phyloP scores from a whole-genome alignment of 2,329 filamentous ascomycete species.

The Cladosporium sp. region DNA sequence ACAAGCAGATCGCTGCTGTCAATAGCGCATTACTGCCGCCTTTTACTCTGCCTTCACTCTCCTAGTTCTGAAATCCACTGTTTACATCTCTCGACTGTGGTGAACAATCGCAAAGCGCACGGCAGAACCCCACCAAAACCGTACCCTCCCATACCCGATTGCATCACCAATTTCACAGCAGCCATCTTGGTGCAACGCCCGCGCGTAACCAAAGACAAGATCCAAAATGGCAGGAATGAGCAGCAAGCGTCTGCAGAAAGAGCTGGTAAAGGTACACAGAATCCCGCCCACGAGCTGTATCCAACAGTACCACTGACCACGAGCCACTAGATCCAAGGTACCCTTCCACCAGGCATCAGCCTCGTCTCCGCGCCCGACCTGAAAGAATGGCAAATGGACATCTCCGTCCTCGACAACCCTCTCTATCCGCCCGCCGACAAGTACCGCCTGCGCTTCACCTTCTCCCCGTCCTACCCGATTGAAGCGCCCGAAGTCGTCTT shows the following conservation, averaged over 20 bases:
- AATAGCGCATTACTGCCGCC: too few relatives aligned
- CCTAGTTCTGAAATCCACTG: too few relatives aligned
- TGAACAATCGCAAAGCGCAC: too few relatives aligned
- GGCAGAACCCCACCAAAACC: too few relatives aligned
- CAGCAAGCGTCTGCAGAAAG: constrained; percentile 42
- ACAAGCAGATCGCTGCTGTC: too few relatives aligned
- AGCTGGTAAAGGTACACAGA: constrained; percentile 48
- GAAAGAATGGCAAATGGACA: constrained; percentile 87
- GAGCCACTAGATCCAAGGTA: constrained; percentile 45
- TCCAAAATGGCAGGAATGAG: constrained; percentile 29
- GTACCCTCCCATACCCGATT: too few relatives aligned
- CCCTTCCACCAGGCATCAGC: constrained; percentile 63
- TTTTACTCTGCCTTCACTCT: too few relatives aligned
- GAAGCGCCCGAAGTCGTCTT: constrained; percentile 96
- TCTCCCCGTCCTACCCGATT: constrained; percentile 81
- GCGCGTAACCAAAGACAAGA: neutral
- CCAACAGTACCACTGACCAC: neutral
- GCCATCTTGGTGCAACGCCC: too few relatives aligned
- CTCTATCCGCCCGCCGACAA: constrained; percentile 67
- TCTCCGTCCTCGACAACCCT: constrained; percentile 87
- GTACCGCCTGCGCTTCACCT: constrained; percentile 82
- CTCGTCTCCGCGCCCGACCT: constrained; percentile 77
- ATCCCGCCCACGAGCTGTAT: neutral
- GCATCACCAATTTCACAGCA: too few relatives aligned
- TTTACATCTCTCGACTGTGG: too few relatives aligned